Evolutionary conservation across 129 eudicot species (phyloP).

Genomic region (Flaveria trinervia): DNA sequence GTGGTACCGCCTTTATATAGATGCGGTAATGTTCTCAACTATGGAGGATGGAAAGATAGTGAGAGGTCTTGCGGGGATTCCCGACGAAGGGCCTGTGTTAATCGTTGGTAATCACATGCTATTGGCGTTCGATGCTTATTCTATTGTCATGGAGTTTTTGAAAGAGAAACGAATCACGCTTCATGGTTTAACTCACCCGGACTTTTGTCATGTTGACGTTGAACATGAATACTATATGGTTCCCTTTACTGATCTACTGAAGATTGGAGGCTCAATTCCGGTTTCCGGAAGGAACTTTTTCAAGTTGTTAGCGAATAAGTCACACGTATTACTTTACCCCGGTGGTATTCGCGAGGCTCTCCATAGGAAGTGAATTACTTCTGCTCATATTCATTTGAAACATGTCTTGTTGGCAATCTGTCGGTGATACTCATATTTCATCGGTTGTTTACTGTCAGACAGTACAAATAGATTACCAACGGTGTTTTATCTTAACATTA

Average conservation of each 20-base stretch:
- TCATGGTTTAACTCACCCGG: slow-evolving; percentile 39
- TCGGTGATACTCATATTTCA: too few relatives aligned
- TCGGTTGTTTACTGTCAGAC: too few relatives aligned
- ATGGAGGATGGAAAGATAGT: slow-evolving; percentile 75
- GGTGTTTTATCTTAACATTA: too few relatives aligned
- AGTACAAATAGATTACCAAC: too few relatives aligned
- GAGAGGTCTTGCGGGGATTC: slow-evolving; percentile 80
- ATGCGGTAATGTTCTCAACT: slow-evolving; percentile 69
- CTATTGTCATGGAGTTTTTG: slow-evolving; percentile 57
- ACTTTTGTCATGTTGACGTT: background rate
- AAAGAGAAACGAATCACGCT: slow-evolving; percentile 48
- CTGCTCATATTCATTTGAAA: background rate
- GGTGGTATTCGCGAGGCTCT: slow-evolving; percentile 40
- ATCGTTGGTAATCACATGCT: slow-evolving; percentile 89
- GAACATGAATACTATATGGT: background rate
- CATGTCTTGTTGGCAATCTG: too few relatives aligned
- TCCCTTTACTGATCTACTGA: slow-evolving; percentile 27
- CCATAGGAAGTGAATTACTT: slow-evolving; percentile 27
- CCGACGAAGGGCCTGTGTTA: slow-evolving; percentile 77
- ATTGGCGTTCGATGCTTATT: slow-evolving; percentile 58
- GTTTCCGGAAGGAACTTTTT: slow-evolving; percentile 34
- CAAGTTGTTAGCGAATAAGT: slow-evolving; percentile 30
- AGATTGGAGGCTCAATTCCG: slow-evolving; percentile 29
- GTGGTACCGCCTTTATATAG: slow-evolving; percentile 37
- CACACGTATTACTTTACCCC: slow-evolving; percentile 32